phyloP scores from a whole-genome alignment of 2,329 filamentous ascomycete genomes.

The Apiospora kogelbergensis region DNA sequence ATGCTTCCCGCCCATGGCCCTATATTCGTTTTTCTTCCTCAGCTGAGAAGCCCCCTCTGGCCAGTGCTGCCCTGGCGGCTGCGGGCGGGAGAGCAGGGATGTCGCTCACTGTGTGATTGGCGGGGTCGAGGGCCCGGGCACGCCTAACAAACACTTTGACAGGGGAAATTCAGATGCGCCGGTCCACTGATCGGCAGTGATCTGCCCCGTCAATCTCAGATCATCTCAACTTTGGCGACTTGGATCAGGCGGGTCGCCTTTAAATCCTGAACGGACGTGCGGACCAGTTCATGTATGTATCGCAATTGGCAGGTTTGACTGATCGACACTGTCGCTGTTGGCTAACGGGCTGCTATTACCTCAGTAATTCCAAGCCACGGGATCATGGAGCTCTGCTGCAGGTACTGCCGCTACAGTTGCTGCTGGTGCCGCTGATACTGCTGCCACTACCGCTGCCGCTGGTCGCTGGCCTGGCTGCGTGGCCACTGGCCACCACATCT shows the following conservation, averaged over 20 bases:
- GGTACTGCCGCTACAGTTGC: not conserved
- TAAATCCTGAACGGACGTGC: not conserved
- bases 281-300: slow-evolving; percentile 5
- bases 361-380: not conserved
- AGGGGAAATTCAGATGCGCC: not conserved
- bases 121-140: no score
- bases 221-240: not conserved
- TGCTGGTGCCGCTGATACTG: not conserved
- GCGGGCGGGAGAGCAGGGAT: no score
- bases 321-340: not conserved
- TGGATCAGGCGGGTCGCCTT: not conserved
- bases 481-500: not conserved
- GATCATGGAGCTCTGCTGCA: not conserved
- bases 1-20: no score
- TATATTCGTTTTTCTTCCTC: no score
- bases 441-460: not conserved
- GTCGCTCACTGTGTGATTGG: not conserved
- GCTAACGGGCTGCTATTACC: not conserved
- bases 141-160: no score
- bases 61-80: no score
- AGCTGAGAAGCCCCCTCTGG: no score
- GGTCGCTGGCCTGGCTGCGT: not conserved
- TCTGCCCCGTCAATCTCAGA: not conserved
- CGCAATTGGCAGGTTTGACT: slow-evolving; percentile 1
- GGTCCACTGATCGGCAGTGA: not conserved